phyloP scores from a whole-genome alignment of 2,329 filamentous ascomycete genomes.

The Clonostachys byssicola region DNA sequence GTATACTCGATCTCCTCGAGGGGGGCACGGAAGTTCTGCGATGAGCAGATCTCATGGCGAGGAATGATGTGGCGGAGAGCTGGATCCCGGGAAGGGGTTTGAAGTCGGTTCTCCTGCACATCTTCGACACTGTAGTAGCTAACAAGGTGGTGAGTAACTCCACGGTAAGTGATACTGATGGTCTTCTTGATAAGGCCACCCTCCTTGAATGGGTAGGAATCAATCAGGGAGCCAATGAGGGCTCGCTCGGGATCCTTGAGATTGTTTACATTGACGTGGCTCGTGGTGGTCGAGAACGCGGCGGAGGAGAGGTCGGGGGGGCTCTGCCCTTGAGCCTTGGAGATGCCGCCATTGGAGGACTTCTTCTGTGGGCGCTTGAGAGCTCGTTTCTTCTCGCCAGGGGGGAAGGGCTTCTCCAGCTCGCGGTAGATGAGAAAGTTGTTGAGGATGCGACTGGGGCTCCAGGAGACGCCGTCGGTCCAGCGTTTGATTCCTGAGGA shows the following conservation, averaged over 20 bases:
- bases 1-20: constrained; percentile 53
- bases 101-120: constrained; percentile 58
- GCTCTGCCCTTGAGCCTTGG: constrained; percentile 18
- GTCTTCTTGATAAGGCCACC: constrained; percentile 89
- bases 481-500: constrained; percentile 89
- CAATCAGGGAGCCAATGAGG: constrained; percentile 78
- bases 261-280: constrained; percentile 3
- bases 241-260: constrained; percentile 26
- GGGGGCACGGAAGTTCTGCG: constrained; percentile 63
- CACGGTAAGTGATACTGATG: constrained; percentile 72
- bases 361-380: constrained; percentile 61
- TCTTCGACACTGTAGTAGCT: constrained; percentile 85
- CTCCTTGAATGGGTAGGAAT: constrained; percentile 83
- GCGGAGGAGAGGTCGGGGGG: constrained; percentile 5
- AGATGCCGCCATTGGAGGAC: constrained; percentile 19
- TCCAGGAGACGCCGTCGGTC: constrained; percentile 92
- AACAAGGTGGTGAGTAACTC: constrained; percentile 78
- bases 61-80: constrained; percentile 38
- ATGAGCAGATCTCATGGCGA: constrained; percentile 51
- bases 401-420: constrained; percentile 71
- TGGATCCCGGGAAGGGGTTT: constrained; percentile 49
- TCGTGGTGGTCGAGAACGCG: background rate
- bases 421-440: constrained; percentile 87
- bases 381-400: constrained; percentile 81
- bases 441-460: constrained; percentile 77